phyloP scores from a whole-genome alignment of 805 yeast genomes.

The Yarrowia osloensis region DNA sequence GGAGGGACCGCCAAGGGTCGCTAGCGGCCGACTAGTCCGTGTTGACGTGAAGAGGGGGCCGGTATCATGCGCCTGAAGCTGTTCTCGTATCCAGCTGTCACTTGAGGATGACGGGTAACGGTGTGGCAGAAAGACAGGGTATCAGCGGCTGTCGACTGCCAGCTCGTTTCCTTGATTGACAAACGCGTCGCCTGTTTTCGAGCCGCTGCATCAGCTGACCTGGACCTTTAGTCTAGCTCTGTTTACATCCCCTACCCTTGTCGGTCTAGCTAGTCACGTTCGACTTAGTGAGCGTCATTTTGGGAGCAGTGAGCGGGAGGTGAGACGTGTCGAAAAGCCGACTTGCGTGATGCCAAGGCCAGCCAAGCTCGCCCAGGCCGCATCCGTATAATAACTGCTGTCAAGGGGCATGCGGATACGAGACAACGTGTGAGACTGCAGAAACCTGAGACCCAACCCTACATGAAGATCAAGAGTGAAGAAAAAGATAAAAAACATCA shows the following conservation, averaged over 20 bases:
- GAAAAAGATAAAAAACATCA: no score
- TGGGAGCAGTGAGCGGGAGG: neutral
- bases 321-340: neutral
- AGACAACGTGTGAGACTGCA: no score
- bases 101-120: neutral
- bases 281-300: constrained; percentile 7
- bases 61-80: neutral
- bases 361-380: neutral
- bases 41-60: constrained; percentile 1
- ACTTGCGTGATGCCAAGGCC: neutral
- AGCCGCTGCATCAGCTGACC: neutral
- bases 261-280: constrained; percentile 8
- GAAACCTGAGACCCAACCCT: no score
- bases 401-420: neutral
- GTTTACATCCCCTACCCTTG: constrained; percentile 16
- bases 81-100: neutral
- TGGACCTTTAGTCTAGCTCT: constrained; percentile 15
- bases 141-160: neutral
- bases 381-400: neutral
- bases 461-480: no score
- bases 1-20: neutral
- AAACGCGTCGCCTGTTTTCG: no score
- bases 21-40: neutral
- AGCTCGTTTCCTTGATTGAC: neutral
- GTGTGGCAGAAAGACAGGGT: neutral